Conservation (phyloP, 371 early-diverging fungal genomes). For the Actinomucor elegans region DNA sequence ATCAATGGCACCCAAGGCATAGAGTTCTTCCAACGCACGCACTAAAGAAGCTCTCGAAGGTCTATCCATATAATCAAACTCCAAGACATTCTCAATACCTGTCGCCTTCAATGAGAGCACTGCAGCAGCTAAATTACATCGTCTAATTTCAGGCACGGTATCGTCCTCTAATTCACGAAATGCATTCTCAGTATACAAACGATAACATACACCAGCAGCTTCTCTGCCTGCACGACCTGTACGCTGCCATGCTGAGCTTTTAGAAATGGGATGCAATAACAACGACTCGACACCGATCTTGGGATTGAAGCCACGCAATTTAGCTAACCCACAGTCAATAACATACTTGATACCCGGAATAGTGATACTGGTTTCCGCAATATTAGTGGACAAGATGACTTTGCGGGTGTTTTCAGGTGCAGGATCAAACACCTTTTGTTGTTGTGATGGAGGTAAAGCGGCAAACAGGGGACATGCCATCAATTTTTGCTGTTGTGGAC, state of each 20-base stretch:
- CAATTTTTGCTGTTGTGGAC: constrained; percentile 39
- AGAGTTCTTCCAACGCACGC: constrained; percentile 86
- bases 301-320: constrained; percentile 96
- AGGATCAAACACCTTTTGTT: constrained; percentile 89
- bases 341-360: constrained; percentile 98
- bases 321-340: constrained; percentile 96
- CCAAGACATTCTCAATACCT: constrained; percentile 84
- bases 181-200: constrained; percentile 91
- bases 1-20: constrained; percentile 87
- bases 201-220: constrained; percentile 69
- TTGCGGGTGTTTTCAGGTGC: constrained; percentile 89
- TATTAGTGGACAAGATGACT: constrained; percentile 95
- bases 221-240: constrained; percentile 85
- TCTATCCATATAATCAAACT: constrained; percentile 95
- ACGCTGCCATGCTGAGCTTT: constrained; percentile 95
- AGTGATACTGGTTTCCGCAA: constrained; percentile 98
- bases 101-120: constrained; percentile 87
- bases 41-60: constrained; percentile 77
- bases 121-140: constrained; percentile 88
- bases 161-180: constrained; percentile 81
- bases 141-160: constrained; percentile 91
- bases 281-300: constrained; percentile 91
- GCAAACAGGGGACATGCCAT: constrained; percentile 87
- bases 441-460: constrained; percentile 88
- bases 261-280: constrained; percentile 85